A percentile compares a stretch with the other conserved stretches of the same genome.
Evolutionary conservation across 768 basidiomycete species (phyloP).

Genomic region (Xerocomus spinulosus): DNA sequence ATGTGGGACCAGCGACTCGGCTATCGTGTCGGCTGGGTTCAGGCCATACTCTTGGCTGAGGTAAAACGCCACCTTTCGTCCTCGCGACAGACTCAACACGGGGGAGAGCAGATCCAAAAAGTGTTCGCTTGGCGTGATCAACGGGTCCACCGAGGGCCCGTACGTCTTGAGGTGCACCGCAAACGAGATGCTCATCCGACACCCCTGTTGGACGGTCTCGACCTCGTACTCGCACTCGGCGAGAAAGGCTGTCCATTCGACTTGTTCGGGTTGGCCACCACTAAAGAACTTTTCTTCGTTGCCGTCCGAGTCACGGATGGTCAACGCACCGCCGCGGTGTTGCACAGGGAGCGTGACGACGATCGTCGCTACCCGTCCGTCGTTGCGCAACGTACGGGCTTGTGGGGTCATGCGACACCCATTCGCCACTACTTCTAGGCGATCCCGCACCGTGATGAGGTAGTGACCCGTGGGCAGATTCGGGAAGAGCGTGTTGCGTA

Average conservation of each 20-base stretch:
- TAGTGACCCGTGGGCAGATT: conserved; percentile 63
- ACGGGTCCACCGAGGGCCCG: conserved; percentile 57
- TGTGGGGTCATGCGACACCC: conserved; percentile 59
- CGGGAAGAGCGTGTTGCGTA: conserved; percentile 70
- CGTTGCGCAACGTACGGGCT: conserved; percentile 49
- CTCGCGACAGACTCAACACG: conserved; percentile 66
- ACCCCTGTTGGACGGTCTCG: conserved; percentile 66
- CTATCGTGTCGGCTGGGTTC: conserved; percentile 64
- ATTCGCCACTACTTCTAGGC: conserved; percentile 60
- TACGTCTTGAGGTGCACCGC: conserved; percentile 66
- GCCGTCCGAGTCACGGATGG: conserved; percentile 53
- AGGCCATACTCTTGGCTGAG: conserved; percentile 64
- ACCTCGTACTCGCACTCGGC: conserved; percentile 73
- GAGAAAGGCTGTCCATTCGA: conserved; percentile 77
- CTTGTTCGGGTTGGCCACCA: conserved; percentile 55
- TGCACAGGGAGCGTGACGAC: conserved; percentile 71
- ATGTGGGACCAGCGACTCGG: conserved; percentile 64
- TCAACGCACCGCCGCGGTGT: conserved; percentile 62
- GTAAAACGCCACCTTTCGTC: conserved; percentile 69
- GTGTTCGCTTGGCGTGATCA: conserved; percentile 68
- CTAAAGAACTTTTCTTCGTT: conserved; percentile 59
- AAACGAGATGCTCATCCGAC: conserved; percentile 65
- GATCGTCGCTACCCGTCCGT: conserved; percentile 69
- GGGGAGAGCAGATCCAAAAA: conserved; percentile 71
- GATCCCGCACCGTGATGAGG: conserved; percentile 63